Evolutionary conservation across 2,329 filamentous ascomycete species (phyloP).

Genomic region (Aspergillus sp.): DNA sequence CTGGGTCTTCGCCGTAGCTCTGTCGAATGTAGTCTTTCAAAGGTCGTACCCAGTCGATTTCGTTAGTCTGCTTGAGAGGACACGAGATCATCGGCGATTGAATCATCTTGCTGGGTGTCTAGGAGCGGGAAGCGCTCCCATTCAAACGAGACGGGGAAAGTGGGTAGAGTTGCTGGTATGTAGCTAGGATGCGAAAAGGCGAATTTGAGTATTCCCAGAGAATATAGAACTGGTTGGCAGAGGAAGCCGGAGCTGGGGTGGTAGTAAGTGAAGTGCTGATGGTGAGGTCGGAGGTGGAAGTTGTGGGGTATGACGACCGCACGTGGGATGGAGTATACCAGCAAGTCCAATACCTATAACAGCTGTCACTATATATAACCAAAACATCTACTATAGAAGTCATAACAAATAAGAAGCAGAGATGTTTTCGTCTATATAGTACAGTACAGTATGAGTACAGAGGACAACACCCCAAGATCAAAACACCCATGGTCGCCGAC

Average conservation of each 20-base stretch:
- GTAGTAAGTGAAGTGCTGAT: no score
- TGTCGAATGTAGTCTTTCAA: slow-evolving; percentile 89
- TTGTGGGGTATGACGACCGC: no score
- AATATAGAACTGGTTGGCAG: no score
- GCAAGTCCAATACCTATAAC: not conserved
- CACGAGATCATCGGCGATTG: slow-evolving; percentile 92
- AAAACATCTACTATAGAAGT: not conserved
- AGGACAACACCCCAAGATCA: slow-evolving; percentile 2
- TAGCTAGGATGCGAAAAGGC: not conserved
- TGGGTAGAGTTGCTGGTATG: not conserved
- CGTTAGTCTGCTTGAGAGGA: slow-evolving; percentile 88
- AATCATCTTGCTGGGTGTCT: slow-evolving; percentile 51
- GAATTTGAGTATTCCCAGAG: not conserved
- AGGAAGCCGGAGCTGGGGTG: no score
- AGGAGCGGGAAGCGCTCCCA: slow-evolving; percentile 32
- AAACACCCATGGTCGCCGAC: slow-evolving; percentile 28
- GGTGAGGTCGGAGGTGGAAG: no score
- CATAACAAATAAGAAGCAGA: slow-evolving; percentile 5
- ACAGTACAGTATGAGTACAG: slow-evolving; percentile 10
- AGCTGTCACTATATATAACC: not conserved
- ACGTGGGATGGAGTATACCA: not conserved
- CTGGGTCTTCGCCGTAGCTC: slow-evolving; percentile 93
- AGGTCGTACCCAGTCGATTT: slow-evolving; percentile 94
- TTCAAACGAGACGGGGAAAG: slow-evolving; percentile 14
- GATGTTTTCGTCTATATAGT: slow-evolving; percentile 6